Evolutionary conservation across 345 rosid species (phyloP), one percentile per base, ranked within the genome.

Genomic region (Lumnitzera racemosa): DNA sequence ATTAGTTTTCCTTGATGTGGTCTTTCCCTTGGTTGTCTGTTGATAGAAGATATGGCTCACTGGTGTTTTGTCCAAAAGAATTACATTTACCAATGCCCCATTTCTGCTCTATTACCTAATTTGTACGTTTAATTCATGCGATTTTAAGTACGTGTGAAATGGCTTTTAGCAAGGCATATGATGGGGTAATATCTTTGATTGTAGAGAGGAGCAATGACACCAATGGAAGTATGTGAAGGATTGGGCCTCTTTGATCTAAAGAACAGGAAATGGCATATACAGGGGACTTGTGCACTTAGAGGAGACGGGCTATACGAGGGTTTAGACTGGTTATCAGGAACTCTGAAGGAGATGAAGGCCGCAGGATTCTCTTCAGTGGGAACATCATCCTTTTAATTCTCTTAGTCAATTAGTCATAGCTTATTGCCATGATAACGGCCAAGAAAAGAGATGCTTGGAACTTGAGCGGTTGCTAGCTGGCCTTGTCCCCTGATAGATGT

Each of bases 291-390:
- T 55, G 98, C 99, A 10, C 85, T 95, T 47, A 77, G 73, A 72
- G 99, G 99, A 64, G 99, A 90, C 57, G 99, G 99, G 15, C 96
- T 95, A 15, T 95, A 95, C 10, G 99, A 95, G 72, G 99, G 99
- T 27, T 76, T 90, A 81, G 97, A 90, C 73, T 90, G 99, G 98
- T 76, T 95, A 67, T 71, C 95, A 23, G 57, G 81, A 57, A 90
- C 96, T 2, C 79, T 90, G 52, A 88, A 88, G 72, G 91, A 88
- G 78, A 85, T 86, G 83, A 90, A 63, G 81, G 96, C 96, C 54
- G 87, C 89, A 58, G 98, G 98, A 67, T 89, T 74, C 82, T 82
- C 96, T 57, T 92, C 94, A 0, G 82, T 76, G 48, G 89, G 94
- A 60, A 76, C 96, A 64, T 83, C 88, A 49, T 74, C 92, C 11